A percentile compares a stretch with the other conserved stretches of the same genome.
Evolutionary conservation across 2,329 filamentous ascomycete species (phyloP).

Genomic region (Paecilomyces fulvus): DNA sequence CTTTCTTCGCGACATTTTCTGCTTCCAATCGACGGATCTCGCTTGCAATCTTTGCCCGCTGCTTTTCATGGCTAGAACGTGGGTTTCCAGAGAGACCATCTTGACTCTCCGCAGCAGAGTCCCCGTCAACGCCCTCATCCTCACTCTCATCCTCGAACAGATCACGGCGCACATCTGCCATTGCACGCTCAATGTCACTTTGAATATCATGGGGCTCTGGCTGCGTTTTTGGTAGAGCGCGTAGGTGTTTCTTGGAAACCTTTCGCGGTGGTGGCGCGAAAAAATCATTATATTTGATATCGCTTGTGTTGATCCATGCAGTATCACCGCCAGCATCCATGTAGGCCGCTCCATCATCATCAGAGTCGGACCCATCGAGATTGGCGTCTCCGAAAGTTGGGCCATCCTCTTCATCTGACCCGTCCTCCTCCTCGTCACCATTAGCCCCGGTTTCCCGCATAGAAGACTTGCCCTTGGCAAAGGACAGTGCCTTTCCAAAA

Average conservation of each 20-base stretch:
- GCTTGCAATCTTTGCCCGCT: conserved; percentile 74
- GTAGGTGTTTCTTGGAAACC: conserved; percentile 46
- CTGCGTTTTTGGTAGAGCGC: conserved; percentile 47
- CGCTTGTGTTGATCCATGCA: conserved; percentile 67
- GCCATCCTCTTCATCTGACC: conserved; percentile 54
- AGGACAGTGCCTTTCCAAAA: conserved; percentile 12
- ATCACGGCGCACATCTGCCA: conserved; percentile 79
- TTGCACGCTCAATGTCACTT: conserved; percentile 69
- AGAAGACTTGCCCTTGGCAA: conserved; percentile 11
- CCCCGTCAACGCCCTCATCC: conserved; percentile 59
- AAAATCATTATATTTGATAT: conserved; percentile 86
- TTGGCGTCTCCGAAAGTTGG: conserved; percentile 78
- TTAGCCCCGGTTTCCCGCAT: conserved; percentile 28
- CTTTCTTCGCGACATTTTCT: conserved; percentile 77
- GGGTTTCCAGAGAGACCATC: conserved; percentile 12
- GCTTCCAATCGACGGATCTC: conserved; percentile 89
- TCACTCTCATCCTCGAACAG: conserved; percentile 71
- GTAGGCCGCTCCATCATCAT: conserved; percentile 51
- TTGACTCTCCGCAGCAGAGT: conserved; percentile 36
- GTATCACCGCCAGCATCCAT: conserved; percentile 50
- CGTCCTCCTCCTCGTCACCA: conserved; percentile 51
- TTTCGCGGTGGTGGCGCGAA: conserved; percentile 79
- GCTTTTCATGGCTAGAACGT: conserved; percentile 71
- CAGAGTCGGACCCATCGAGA: conserved; percentile 54
- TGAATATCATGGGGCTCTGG: conserved; percentile 42